A percentile compares a stretch with the other conserved stretches of the same genome.
phyloP scores from a whole-genome alignment of 129 eudicot genomes.

The Helichrysum umbraculigerum region DNA sequence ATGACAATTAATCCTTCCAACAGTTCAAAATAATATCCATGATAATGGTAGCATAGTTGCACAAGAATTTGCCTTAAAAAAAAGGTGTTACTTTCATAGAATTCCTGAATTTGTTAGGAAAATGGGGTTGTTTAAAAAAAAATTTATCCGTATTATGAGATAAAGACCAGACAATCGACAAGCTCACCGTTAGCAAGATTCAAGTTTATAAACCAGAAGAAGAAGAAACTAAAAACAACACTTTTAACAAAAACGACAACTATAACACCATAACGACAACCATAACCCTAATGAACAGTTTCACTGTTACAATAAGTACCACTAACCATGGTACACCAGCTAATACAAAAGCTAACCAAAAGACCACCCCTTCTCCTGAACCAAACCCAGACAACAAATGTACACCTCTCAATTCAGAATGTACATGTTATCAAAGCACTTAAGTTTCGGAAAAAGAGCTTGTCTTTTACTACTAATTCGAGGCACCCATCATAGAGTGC shows the following conservation, averaged over 20 bases:
- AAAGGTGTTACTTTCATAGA: neutral
- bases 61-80: neutral
- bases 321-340: constrained; percentile 33
- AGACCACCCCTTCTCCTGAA: neutral
- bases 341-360: constrained; percentile 26
- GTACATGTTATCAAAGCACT: constrained; percentile 28
- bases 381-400: constrained; percentile 13
- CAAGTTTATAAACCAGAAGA: neutral
- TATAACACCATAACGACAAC: constrained; percentile 10
- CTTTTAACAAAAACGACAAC: neutral
- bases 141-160: neutral
- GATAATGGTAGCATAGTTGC: neutral
- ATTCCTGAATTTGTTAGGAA: no score
- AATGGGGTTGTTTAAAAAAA: no score
- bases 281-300: constrained; percentile 31
- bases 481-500: constrained; percentile 25
- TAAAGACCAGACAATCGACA: neutral
- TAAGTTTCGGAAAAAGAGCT: neutral
- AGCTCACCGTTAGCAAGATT: neutral
- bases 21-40: neutral
- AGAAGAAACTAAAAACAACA: neutral
- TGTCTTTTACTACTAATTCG: constrained; percentile 23
- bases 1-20: neutral
- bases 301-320: constrained; percentile 31
- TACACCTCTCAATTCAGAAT: constrained; percentile 26